Evolutionary conservation across 805 yeast species (phyloP).

Genomic region (Wickerhamiella spandovensis): DNA sequence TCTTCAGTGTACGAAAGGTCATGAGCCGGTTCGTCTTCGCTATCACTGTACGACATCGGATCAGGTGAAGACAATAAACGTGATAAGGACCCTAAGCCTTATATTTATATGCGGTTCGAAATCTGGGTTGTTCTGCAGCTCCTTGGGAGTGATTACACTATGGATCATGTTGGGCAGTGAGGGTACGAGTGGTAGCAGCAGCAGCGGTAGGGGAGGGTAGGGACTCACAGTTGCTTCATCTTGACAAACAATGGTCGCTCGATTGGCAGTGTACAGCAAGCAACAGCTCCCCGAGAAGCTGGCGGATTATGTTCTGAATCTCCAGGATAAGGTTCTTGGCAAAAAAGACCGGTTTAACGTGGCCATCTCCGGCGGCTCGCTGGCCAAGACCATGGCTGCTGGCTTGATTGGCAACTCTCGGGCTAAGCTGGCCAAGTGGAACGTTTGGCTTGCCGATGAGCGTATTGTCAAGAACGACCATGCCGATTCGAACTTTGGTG

Average conservation of each 20-base stretch:
- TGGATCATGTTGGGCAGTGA: too few relatives aligned
- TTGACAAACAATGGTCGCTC: slow-evolving; percentile 6
- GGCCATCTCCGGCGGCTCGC: slow-evolving; percentile 86
- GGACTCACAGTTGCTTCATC: not conserved
- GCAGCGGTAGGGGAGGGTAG: too few relatives aligned
- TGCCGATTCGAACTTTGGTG: slow-evolving; percentile 75
- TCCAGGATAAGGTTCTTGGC: slow-evolving; percentile 48
- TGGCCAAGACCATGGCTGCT: slow-evolving; percentile 52
- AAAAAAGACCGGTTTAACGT: slow-evolving; percentile 40
- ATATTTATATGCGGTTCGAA: too few relatives aligned
- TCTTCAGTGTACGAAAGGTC: slow-evolving; percentile 17
- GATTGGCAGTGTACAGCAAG: slow-evolving; percentile 29
- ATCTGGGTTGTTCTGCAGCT: too few relatives aligned
- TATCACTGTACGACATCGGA: slow-evolving; percentile 4
- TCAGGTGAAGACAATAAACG: not conserved
- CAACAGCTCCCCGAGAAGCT: slow-evolving; percentile 51
- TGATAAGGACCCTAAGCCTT: not conserved
- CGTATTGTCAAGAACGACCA: slow-evolving; percentile 73
- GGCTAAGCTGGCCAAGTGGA: slow-evolving; percentile 28
- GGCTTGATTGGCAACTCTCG: slow-evolving; percentile 49
- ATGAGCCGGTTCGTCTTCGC: slow-evolving; percentile 8
- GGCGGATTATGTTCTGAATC: slow-evolving; percentile 45
- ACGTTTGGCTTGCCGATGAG: slow-evolving; percentile 80
- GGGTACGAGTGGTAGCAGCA: too few relatives aligned
- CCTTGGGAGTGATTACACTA: too few relatives aligned